Percentiles rank a stretch among this genome's conserved stretches.
phyloP scores from a whole-genome alignment of 768 basidiomycete species.

The Amanita phalloides region DNA sequence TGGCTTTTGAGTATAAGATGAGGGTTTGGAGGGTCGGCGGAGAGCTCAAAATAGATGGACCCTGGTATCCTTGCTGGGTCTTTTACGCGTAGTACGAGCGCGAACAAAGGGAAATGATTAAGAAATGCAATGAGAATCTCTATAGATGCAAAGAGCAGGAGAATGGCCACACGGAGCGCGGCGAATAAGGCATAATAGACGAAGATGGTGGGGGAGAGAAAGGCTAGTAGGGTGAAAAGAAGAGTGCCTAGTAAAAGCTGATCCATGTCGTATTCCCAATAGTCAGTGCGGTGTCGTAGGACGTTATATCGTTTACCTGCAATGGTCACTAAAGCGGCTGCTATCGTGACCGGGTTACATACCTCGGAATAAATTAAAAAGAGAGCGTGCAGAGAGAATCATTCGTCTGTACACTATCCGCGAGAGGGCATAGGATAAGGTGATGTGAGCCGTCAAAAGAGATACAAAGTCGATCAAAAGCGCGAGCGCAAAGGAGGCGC shows the following conservation, averaged over 20 bases:
- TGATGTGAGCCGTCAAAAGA: slow-evolving; percentile 62
- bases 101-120: slow-evolving; percentile 91
- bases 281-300: slow-evolving; percentile 78
- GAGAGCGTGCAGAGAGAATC: slow-evolving; percentile 44
- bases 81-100: slow-evolving; percentile 72
- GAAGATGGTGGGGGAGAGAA: slow-evolving; percentile 76
- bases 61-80: slow-evolving; percentile 80
- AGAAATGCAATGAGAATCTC: slow-evolving; percentile 66
- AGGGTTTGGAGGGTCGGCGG: not conserved
- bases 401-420: slow-evolving; percentile 51
- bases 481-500: slow-evolving; percentile 59
- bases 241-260: slow-evolving; percentile 93
- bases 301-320: slow-evolving; percentile 78
- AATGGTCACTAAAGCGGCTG: not conserved
- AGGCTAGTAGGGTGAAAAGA: slow-evolving; percentile 71
- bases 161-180: slow-evolving; percentile 33
- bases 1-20: slow-evolving; percentile 26
- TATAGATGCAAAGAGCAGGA: slow-evolving; percentile 49
- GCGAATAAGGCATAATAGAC: slow-evolving; percentile 84
- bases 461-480: slow-evolving; percentile 55
- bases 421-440: slow-evolving; percentile 56
- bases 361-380: slow-evolving; percentile 86
- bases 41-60: slow-evolving; percentile 16
- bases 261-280: slow-evolving; percentile 87
- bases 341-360: not conserved